phyloP scores from a whole-genome alignment of 176 grass and related monocot genomes.

The Bolboschoenus planiculmis region DNA sequence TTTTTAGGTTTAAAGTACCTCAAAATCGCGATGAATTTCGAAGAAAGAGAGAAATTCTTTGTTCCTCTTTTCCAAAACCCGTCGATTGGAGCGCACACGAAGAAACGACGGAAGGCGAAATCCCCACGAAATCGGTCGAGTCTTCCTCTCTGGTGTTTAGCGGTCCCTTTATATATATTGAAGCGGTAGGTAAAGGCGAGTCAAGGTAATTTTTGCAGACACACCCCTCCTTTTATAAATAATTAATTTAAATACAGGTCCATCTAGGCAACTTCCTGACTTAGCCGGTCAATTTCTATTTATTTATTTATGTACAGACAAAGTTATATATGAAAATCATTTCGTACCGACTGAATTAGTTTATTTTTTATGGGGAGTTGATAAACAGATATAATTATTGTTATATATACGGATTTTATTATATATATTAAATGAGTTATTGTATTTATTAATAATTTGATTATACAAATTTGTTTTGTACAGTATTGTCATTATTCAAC shows the following conservation, averaged over 20 bases:
- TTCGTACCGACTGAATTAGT: background rate
- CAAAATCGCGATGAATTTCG: background rate
- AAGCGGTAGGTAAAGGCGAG: slow-evolving; percentile 1
- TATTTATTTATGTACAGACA: background rate
- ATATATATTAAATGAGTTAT: too few relatives aligned
- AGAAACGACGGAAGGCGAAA: slow-evolving; percentile 8
- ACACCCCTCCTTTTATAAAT: too few relatives aligned
- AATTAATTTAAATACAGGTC: too few relatives aligned
- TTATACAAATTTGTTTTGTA: too few relatives aligned
- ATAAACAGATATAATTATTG: too few relatives aligned
- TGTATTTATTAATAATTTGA: too few relatives aligned
- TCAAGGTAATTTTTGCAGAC: too few relatives aligned
- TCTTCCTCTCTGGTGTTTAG: background rate
- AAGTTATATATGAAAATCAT: background rate
- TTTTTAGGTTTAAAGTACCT: background rate
- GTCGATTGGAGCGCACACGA: background rate
- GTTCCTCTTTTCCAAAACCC: background rate
- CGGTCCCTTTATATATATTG: background rate
- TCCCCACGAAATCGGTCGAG: background rate
- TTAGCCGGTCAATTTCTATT: background rate
- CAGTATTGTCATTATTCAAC: too few relatives aligned
- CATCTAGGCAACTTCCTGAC: background rate
- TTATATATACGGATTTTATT: too few relatives aligned
- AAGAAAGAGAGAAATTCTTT: background rate
- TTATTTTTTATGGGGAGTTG: too few relatives aligned